Conservation (phyloP, 2,329 filamentous ascomycete genomes). For the Pyrenophora teres region DNA sequence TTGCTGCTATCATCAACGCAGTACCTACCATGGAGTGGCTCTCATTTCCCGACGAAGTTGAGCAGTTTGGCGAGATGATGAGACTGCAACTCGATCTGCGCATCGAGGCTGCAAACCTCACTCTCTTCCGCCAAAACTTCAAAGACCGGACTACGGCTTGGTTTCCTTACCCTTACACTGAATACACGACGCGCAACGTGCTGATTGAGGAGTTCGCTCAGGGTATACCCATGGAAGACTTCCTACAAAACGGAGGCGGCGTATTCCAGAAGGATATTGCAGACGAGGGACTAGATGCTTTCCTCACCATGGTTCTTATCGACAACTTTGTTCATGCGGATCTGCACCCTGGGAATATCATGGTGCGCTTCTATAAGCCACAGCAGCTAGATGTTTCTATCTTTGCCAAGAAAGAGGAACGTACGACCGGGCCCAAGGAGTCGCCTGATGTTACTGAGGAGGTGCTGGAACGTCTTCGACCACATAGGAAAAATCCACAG, state of each 20-base stretch:
- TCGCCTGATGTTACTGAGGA: conserved; percentile 82
- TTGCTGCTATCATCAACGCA: conserved; percentile 79
- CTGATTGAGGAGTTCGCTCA: conserved; percentile 95
- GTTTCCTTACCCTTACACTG: conserved; percentile 92
- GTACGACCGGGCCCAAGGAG: conserved; percentile 49
- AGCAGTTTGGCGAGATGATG: conserved; percentile 98
- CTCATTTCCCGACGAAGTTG: conserved; percentile 90
- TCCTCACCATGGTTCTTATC: conserved; percentile 92
- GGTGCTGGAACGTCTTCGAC: conserved; percentile 78
- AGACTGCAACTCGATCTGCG: conserved; percentile 91
- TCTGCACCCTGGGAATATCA: conserved; percentile 96
- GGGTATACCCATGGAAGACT: conserved; percentile 87
- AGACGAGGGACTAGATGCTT: conserved; percentile 91
- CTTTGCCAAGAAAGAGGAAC: conserved; percentile 46
- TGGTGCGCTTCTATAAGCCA: conserved; percentile 96
- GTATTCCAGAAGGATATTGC: conserved; percentile 94
- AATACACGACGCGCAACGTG: conserved; percentile 90
- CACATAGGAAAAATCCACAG: conserved; percentile 67
- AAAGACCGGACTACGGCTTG: conserved; percentile 87
- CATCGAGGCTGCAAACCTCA: conserved; percentile 90
- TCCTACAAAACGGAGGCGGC: conserved; percentile 88
- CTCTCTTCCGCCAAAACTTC: conserved; percentile 88
- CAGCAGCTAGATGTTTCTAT: conserved; percentile 70
- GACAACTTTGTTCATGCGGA: conserved; percentile 99
- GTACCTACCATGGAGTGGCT: conserved; percentile 98